A percentile compares a stretch with the other conserved stretches of the same genome.
Conservation (phyloP, 352 stramenopile species). For the Phytophthora macrochlamydospora region DNA sequence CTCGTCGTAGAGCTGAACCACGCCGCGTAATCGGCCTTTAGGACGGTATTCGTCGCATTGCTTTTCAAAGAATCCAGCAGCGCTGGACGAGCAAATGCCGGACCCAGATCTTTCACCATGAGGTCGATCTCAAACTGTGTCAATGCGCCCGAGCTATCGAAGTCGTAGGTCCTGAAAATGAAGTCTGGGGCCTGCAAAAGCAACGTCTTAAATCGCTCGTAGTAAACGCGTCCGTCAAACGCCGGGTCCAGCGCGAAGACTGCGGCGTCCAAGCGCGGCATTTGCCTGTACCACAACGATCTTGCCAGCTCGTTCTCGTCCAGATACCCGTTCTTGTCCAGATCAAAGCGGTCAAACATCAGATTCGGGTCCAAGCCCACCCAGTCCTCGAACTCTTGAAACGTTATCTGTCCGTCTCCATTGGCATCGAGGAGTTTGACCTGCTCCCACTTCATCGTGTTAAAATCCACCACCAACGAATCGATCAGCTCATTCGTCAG, state of each 20-base stretch:
- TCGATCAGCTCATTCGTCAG: constrained; percentile 48
- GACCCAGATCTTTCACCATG: constrained; percentile 68
- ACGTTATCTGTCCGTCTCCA: constrained; percentile 63
- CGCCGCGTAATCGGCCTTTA: constrained; percentile 48
- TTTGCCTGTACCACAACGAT: constrained; percentile 68
- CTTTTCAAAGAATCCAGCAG: constrained; percentile 47
- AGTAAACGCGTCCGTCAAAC: constrained; percentile 85
- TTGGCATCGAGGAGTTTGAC: constrained; percentile 54
- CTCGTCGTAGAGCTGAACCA: constrained; percentile 75
- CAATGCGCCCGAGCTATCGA: constrained; percentile 60
- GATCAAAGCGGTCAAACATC: constrained; percentile 83
- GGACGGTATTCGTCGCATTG: constrained; percentile 40
- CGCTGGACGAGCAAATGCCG: constrained; percentile 41
- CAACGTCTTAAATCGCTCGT: constrained; percentile 58
- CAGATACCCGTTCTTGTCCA: constrained; percentile 86
- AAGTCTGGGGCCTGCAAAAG: constrained; percentile 51
- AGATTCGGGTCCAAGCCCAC: constrained; percentile 73
- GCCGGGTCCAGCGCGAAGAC: constrained; percentile 82
- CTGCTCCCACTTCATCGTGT: constrained; percentile 66
- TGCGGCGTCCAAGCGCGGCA: constrained; percentile 65
- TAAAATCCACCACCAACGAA: constrained; percentile 57
- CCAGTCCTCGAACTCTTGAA: constrained; percentile 72
- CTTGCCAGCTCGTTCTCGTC: constrained; percentile 84
- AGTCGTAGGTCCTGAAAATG: constrained; percentile 79
- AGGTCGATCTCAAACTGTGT: constrained; percentile 69